These are phyloP conservation scores for Gossypium schwendimanii DNA, from an alignment of 441 rosid genomes.

Conservation along the genomic window DNA sequence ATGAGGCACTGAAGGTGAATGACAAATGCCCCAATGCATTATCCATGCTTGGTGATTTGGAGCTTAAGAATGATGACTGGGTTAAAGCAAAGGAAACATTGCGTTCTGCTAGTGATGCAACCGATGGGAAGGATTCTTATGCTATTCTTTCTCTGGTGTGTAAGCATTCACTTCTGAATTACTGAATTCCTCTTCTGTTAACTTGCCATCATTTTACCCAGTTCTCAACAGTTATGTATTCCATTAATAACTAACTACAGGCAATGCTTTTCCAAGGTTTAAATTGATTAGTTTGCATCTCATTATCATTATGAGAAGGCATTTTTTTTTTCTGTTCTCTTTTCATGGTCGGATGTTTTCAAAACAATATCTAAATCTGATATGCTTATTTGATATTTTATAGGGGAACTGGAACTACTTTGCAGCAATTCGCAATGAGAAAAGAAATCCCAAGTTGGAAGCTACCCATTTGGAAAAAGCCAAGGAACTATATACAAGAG, in stretches of 20 bases:
- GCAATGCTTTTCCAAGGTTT: background rate
- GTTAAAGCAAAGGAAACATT: slow-evolving; percentile 98
- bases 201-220: background rate
- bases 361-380: background rate
- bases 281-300: background rate
- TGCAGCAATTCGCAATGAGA: slow-evolving; percentile 98
- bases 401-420: slow-evolving; percentile 99
- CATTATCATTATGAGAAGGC: background rate
- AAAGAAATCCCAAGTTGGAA: slow-evolving; percentile 95
- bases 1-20: slow-evolving; percentile 88
- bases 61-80: slow-evolving; percentile 99
- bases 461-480: slow-evolving; percentile 99
- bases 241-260: background rate
- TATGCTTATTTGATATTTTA: slow-evolving; percentile 28
- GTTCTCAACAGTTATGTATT: background rate
- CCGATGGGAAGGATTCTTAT: slow-evolving; percentile 97
- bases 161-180: slow-evolving; percentile 12
- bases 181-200: background rate
- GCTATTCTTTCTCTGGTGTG: slow-evolving; percentile 84
- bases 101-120: slow-evolving; percentile 92
- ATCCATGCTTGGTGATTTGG: slow-evolving; percentile 95
- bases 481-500: slow-evolving; percentile 89
- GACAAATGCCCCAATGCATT: slow-evolving; percentile 84
- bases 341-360: background rate
- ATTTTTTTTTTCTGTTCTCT: background rate